Evolutionary conservation across 352 stramenopile genomes (phyloP).

Genomic region (Phytopythium mirpurense): DNA sequence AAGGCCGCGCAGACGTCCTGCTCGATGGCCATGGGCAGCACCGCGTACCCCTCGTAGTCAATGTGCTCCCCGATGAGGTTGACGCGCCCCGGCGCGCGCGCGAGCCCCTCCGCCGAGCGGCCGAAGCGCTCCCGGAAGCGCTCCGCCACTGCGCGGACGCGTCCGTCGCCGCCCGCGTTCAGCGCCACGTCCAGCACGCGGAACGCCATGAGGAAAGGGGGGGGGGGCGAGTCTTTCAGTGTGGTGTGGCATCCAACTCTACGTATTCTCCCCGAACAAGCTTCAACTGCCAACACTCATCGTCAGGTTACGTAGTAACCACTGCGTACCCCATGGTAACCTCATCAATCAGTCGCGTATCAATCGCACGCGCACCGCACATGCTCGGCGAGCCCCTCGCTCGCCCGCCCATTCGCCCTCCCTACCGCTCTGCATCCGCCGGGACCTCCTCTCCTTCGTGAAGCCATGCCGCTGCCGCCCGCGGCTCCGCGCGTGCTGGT

Average conservation of each 20-base stretch:
- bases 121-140: conserved; percentile 29
- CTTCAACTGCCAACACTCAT: no score
- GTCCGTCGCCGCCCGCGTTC: background rate
- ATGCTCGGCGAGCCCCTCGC: no score
- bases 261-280: no score
- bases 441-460: no score
- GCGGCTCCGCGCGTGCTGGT: conserved; percentile 55
- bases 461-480: background rate
- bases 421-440: no score
- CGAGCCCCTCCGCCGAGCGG: conserved; percentile 21
- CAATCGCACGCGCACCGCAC: no score
- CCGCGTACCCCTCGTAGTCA: conserved; percentile 84
- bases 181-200: conserved; percentile 2
- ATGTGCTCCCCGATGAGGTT: conserved; percentile 89
- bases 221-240: no score
- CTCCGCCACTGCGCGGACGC: conserved; percentile 5
- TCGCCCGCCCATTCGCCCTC: no score
- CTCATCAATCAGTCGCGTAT: conserved; percentile 6
- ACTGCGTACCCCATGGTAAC: no score
- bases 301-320: no score
- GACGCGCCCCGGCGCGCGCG: conserved; percentile 66
- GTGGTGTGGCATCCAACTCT: no score
- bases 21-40: conserved; percentile 77
- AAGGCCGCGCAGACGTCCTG: conserved; percentile 59
- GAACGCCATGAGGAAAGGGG: conserved; percentile 16